A percentile compares a stretch with the other conserved stretches of the same genome.
phyloP scores from a whole-genome alignment of 305 asterid genomes.

The Fraxinus greggii region DNA sequence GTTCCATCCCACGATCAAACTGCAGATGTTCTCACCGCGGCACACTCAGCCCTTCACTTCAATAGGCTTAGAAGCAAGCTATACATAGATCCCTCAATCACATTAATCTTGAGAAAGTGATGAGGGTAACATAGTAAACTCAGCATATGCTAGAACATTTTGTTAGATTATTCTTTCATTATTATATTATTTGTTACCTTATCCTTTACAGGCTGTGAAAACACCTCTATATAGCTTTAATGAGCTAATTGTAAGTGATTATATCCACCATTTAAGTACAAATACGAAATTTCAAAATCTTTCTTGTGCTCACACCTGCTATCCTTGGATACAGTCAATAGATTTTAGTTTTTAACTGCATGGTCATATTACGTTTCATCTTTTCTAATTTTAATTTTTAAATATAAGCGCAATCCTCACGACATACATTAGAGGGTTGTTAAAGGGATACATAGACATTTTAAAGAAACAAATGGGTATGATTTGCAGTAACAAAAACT shows the following conservation, averaged over 20 bases:
- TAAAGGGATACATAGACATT: neutral
- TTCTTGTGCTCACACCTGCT: neutral
- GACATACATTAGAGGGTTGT: neutral
- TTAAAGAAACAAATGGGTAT: neutral
- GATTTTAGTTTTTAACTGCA: neutral
- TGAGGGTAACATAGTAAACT: neutral
- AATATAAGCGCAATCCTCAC: neutral
- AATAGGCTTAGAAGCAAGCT: neutral
- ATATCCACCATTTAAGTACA: neutral
- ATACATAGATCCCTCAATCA: neutral
- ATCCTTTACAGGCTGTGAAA: neutral
- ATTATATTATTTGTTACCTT: neutral
- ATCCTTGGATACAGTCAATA: neutral
- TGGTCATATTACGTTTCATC: neutral
- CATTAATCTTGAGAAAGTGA: neutral
- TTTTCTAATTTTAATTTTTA: neutral
- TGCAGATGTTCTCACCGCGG: neutral
- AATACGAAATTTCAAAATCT: neutral
- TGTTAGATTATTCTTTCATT: neutral
- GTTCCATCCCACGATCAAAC: neutral
- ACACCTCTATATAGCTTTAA: neutral
- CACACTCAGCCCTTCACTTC: neutral
- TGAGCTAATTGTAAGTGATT: neutral
- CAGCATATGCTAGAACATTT: neutral
- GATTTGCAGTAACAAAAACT: neutral